Percentiles rank a stretch among this genome's conserved stretches.
Evolutionary conservation across 192 early-diverging fungal species (phyloP).

Genomic region (Gryganskiella cystojenkinii): DNA sequence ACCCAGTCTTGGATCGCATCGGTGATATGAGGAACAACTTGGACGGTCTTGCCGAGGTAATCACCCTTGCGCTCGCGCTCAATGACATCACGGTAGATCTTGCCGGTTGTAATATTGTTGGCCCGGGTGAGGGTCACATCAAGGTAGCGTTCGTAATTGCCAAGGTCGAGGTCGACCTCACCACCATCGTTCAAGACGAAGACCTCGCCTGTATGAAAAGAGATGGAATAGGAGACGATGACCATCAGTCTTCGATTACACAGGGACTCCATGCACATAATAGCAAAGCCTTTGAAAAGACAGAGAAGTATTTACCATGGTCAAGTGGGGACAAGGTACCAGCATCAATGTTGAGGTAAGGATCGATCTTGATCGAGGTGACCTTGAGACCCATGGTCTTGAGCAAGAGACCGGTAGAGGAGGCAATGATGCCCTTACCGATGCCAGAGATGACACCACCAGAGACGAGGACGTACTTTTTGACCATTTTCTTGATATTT

Average conservation of each 20-base stretch:
- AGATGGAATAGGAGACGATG: neutral
- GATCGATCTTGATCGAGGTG: conserved; percentile 99
- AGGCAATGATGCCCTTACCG: conserved; percentile 99
- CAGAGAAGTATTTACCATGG: conserved; percentile 81
- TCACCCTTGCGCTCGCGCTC: conserved; percentile 95
- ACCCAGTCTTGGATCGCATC: conserved; percentile 99
- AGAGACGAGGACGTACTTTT: conserved; percentile 96
- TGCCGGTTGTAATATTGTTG: conserved; percentile 99
- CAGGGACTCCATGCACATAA: too few species aligned
- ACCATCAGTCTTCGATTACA: too few species aligned
- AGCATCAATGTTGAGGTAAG: conserved; percentile 99
- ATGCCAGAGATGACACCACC: conserved; percentile 99
- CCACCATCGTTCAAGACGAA: conserved; percentile 99
- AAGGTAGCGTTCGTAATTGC: conserved; percentile 99
- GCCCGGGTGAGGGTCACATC: conserved; percentile 92
- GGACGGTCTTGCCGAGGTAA: conserved; percentile 98
- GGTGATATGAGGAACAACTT: conserved; percentile 98
- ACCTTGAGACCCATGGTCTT: conserved; percentile 93
- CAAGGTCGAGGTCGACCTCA: conserved; percentile 98
- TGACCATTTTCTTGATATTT: conserved; percentile 34
- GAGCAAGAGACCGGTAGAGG: conserved; percentile 94
- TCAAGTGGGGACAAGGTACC: conserved; percentile 97
- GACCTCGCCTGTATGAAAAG: conserved; percentile 85
- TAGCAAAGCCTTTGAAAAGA: too few species aligned
- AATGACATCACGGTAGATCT: conserved; percentile 97